phyloP scores from a whole-genome alignment of 2,329 filamentous ascomycete species.

The Fusarium sp. region DNA sequence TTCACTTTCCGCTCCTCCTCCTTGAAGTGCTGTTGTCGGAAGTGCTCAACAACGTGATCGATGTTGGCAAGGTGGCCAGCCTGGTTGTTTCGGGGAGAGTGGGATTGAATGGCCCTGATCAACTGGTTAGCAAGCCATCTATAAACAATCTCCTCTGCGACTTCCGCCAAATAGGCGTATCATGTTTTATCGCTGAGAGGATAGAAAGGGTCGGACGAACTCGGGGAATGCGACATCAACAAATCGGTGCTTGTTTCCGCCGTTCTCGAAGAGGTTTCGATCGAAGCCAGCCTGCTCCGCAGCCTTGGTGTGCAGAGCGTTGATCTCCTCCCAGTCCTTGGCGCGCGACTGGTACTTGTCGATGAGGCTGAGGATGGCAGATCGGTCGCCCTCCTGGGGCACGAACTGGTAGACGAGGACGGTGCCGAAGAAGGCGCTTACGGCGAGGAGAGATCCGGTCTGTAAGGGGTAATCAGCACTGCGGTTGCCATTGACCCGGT shows the following conservation, averaged over 20 bases:
- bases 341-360: constrained; percentile 63
- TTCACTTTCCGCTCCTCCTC: constrained; percentile 70
- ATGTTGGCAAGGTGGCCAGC: constrained; percentile 70
- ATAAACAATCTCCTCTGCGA: not conserved
- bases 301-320: constrained; percentile 66
- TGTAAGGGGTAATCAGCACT: constrained; percentile 49
- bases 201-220: constrained; percentile 59
- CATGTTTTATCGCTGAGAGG: not conserved
- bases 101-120: constrained; percentile 65
- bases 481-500: constrained; percentile 15
- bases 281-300: constrained; percentile 72
- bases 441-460: constrained; percentile 65
- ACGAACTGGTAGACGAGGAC: constrained; percentile 66
- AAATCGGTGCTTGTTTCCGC: constrained; percentile 59
- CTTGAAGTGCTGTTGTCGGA: constrained; percentile 67
- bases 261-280: constrained; percentile 68
- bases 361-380: constrained; percentile 63
- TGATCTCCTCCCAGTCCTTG: constrained; percentile 68
- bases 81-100: constrained; percentile 67
- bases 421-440: constrained; percentile 62
- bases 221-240: constrained; percentile 71
- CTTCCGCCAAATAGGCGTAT: not conserved
- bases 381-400: constrained; percentile 66
- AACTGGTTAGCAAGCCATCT: constrained; percentile 39
- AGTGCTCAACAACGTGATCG: constrained; percentile 72